Evolutionary conservation across 345 rosid species (phyloP).

Genomic region (Rhizophora mangle): DNA sequence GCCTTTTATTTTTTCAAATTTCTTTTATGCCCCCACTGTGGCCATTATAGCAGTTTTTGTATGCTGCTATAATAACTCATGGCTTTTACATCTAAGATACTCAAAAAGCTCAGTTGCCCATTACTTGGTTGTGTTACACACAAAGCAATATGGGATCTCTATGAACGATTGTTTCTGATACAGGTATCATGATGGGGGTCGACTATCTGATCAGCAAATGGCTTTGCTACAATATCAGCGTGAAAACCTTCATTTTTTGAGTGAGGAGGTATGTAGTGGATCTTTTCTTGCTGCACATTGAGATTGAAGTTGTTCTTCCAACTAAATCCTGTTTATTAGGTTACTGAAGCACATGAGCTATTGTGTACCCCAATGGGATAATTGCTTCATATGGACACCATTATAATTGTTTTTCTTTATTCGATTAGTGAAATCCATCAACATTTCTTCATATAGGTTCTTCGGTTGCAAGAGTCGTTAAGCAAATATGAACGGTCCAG

Average conservation of each 20-base stretch:
- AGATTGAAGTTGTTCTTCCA: not conserved
- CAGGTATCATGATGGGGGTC: slow-evolving; percentile 84
- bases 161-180: slow-evolving; percentile 19
- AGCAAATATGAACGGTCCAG: slow-evolving; percentile 84
- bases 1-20: no score
- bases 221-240: slow-evolving; percentile 96
- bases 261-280: slow-evolving; percentile 67
- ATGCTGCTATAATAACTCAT: not conserved
- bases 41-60: not conserved
- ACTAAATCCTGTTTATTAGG: slow-evolving; percentile 1
- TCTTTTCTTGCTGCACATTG: not conserved
- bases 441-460: slow-evolving; percentile 47
- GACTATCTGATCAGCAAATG: slow-evolving; percentile 96
- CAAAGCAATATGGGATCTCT: not conserved
- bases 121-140: not conserved
- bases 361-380: slow-evolving; percentile 5
- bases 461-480: slow-evolving; percentile 79
- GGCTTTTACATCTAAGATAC: not conserved
- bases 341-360: not conserved
- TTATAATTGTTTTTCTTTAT: not conserved
- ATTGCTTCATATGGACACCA: slow-evolving; percentile 7
- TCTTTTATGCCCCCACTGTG: not conserved
- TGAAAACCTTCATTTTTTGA: slow-evolving; percentile 90
- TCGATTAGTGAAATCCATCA: not conserved
- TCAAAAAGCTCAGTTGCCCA: not conserved